Base-by-base conservation (phyloP, 1,139 yeast genomes). In the Blastobotrys persicus region DNA sequence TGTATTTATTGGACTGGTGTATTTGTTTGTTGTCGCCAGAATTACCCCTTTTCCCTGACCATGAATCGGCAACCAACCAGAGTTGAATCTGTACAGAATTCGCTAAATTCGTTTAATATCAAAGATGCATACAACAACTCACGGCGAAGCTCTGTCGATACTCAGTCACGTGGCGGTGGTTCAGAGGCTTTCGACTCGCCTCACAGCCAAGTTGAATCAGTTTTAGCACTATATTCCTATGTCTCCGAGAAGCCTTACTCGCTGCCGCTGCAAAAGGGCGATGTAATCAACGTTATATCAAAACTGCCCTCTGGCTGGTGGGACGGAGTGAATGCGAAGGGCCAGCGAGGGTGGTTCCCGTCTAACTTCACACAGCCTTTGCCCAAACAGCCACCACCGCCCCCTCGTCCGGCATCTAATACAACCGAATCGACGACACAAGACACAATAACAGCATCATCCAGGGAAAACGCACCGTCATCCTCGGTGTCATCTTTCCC, bases 251-350 rank as follows among this genome's bases (percentile, higher is more conserved):
- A 64, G 79, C 83, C 55, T 75, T 80, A 61, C 88, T 86, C 70
- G 74, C 77, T 60, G 78, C 76, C 56, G 80, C 92, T 62, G 76
- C 81, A 33, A 77, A 79, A 56, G 23, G 71, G 71, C 53, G 96
- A 89, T 64, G 69, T 85, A 55, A 76, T 81, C 59, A 67, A 74
- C 50, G 71, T 88, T n/a, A 74, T 87, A 20, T 70, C 73, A 46
- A 85, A 81, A 49, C 60, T 66, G 14, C 61, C 62, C 35, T 62
- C 68, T 3, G 72, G 72, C 13, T 68, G 71, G 71, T 68, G 71
- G 70, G 69, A 67, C 47, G 72, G 72, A 16, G 55, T 52, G 13
- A 55, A 56, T 26, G 50, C 58, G 18, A 47, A 52, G 23, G 63
- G 64, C 38, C 52, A 52, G 19, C 58, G 67, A 23, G 72, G 71